Base-by-base conservation (phyloP, 2,329 filamentous ascomycete genomes). In the Hypoxylon sp. region DNA sequence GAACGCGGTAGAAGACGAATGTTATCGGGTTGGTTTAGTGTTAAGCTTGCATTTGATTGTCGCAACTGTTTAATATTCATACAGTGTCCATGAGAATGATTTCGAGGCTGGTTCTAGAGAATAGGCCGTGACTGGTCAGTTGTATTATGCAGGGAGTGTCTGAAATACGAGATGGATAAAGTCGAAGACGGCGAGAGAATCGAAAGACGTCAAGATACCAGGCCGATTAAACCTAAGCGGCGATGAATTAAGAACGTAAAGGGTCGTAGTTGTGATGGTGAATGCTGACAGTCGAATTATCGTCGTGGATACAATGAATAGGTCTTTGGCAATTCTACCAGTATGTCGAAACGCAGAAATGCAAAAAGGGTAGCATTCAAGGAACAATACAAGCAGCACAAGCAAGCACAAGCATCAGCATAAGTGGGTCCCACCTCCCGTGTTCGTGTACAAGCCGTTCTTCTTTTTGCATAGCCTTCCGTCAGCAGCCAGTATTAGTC, bases 81-180 rank as follows among this genome's bases (percentile, higher is more conserved):
- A 52, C 42, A 62, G 51, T 62, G 47, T 44, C 47, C 66, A 67
- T 61, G 51, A 62, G 57, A 55, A 62, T 55, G 48, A 14, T 26
- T 31, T 65, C 17, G 60, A 33, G 29, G 39, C 29, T 54, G 31
- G 11, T 37, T 63, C 6, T 24, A 62, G 39, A 42, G 65, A 62
- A 61, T 42, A 35, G 57, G 53, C 67, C 22, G 64, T 65, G 19
- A 26, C 50, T 58, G 22, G 63, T 44, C 31, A 50, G 69, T 63
- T 65, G 62, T 63, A 69, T 61, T 62, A 66, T 67, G 62, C 57
- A 67, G 64, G 67, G 67, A 68, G 58, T 24, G 68, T 63, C 51
- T 67, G 68, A 56, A 73, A 75, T 72, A 72, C 70, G 73, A 72
- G 73, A 72, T 70, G 71, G 52, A 44, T 63, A 55, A 55, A 54